phyloP scores from a whole-genome alignment of 805 yeast species.

The Starmera dryadoides region DNA sequence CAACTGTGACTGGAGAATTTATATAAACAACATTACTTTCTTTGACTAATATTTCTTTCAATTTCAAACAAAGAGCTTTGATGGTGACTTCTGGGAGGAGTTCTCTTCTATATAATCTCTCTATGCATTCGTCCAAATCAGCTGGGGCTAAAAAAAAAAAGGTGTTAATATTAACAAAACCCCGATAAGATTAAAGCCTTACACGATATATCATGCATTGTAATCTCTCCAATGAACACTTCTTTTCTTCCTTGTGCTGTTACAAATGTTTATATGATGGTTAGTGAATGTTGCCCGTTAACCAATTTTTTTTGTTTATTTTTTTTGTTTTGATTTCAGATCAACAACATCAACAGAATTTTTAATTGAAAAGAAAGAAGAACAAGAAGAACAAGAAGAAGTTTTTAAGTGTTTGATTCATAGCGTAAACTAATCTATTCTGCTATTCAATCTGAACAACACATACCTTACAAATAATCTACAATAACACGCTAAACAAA shows the following conservation, averaged over 20 bases:
- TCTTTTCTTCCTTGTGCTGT: neutral
- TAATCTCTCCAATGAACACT: too few species aligned
- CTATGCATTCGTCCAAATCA: conserved; percentile 67
- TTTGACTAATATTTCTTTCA: conserved; percentile 70
- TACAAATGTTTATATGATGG: neutral
- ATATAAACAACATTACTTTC: conserved; percentile 87
- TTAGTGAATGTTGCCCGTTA: neutral
- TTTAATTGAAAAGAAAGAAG: neutral
- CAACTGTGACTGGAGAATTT: conserved; percentile 84
- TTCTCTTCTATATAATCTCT: conserved; percentile 53
- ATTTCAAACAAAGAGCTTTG: conserved; percentile 66
- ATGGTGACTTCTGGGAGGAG: conserved; percentile 66
- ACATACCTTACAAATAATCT: too few species aligned
- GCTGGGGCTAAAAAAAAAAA: conserved; percentile 7
- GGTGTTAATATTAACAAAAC: neutral
- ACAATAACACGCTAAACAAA: too few species aligned
- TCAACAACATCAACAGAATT: neutral
- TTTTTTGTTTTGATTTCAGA: too few species aligned
- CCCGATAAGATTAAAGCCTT: neutral
- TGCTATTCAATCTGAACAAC: too few species aligned
- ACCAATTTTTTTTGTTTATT: neutral
- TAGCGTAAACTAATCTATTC: too few species aligned
- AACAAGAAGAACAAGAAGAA: too few species aligned
- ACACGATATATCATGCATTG: neutral
- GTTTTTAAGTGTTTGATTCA: too few species aligned